Conservation (phyloP, 2,329 filamentous ascomycete genomes). For the Fusarium beomiforme region DNA sequence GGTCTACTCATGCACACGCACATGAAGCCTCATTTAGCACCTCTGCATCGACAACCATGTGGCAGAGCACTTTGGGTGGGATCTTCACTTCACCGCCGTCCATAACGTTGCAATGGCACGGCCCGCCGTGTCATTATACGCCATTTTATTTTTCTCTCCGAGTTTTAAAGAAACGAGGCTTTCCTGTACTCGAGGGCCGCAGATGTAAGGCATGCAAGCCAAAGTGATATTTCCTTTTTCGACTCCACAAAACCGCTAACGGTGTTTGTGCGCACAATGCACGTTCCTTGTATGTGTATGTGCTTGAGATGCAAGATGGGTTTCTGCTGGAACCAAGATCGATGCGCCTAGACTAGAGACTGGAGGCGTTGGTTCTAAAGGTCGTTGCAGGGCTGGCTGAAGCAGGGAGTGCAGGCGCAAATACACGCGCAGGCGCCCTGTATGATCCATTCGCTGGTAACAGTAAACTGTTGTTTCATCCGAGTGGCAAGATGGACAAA, state of each 20-base stretch:
- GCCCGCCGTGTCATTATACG: neutral
- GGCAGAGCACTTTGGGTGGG: conserved; percentile 9
- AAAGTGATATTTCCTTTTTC: conserved; percentile 8
- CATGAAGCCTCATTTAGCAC: conserved; percentile 28
- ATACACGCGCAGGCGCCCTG: neutral
- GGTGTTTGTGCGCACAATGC: conserved; percentile 24
- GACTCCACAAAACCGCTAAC: conserved; percentile 32
- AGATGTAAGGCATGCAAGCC: conserved; percentile 31
- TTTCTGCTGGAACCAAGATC: conserved; percentile 24
- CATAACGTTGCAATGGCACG: conserved; percentile 14
- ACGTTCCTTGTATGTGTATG: conserved; percentile 21
- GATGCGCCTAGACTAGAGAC: conserved; percentile 15
- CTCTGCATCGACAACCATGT: conserved; percentile 14
- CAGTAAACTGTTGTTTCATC: conserved; percentile 35
- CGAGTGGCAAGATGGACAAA: conserved; percentile 23
- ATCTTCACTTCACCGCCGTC: conserved; percentile 28
- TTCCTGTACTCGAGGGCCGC: conserved; percentile 10
- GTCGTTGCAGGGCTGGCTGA: conserved; percentile 28
- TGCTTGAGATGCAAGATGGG: conserved; percentile 36
- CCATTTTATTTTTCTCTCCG: neutral
- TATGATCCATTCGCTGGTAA: neutral
- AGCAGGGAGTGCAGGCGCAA: conserved; percentile 7
- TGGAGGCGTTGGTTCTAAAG: conserved; percentile 12
- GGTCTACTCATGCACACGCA: conserved; percentile 17
- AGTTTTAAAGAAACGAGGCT: neutral